Evolutionary conservation across 139 green algal genomes (phyloP), one percentile per base, ranked within the genome.

Genomic region (Chlamydomonas asymmetrica): DNA sequence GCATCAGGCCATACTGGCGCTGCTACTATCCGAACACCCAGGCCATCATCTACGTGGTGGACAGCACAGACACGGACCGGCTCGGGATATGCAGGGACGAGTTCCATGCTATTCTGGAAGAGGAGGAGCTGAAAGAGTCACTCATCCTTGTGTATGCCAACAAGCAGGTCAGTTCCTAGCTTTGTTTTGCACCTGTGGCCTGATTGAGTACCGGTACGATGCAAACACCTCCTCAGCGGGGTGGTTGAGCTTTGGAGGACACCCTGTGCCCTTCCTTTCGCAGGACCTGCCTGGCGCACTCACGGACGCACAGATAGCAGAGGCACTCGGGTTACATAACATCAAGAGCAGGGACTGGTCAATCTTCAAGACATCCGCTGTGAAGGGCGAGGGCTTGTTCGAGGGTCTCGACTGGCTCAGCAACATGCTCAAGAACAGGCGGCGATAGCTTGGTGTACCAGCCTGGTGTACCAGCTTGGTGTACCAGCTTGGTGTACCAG

Each of bases 1-100:
- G 86, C 66, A 98, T 99, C 64, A 86, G 97, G 20, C 97, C 97
- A 5, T 99, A 99, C 85, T 99, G 97, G 97, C 82, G 97, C n/a
- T 99, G 96, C 79, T 99, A 99, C 82, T 99, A 96, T 80, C 96
- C 95, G 18, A 97, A 97, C 90, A 98, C 94, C 27, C 87, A 98
- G 80, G 96, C 96, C 52, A 94, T 99, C 75, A 99, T 99, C 41
- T 99, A 99, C 73, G 96, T 99, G 18, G 96, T 99, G 3, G 97
- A 99, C 86, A 94, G 84, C 62, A 97, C 84, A 60, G 97, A 99
- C 72, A 87, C 83, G 40, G 97, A 99, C 66, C 90, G 97, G 35
- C 91, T 99, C 29, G 87, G 87, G 38, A 97, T 91, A 4, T 93
- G 88, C 3, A 88, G 85, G 10, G 90, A 97, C 40, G 95, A 98